Conservation (phyloP, 2,329 filamentous ascomycete genomes). For the Laburnicola sp. region DNA sequence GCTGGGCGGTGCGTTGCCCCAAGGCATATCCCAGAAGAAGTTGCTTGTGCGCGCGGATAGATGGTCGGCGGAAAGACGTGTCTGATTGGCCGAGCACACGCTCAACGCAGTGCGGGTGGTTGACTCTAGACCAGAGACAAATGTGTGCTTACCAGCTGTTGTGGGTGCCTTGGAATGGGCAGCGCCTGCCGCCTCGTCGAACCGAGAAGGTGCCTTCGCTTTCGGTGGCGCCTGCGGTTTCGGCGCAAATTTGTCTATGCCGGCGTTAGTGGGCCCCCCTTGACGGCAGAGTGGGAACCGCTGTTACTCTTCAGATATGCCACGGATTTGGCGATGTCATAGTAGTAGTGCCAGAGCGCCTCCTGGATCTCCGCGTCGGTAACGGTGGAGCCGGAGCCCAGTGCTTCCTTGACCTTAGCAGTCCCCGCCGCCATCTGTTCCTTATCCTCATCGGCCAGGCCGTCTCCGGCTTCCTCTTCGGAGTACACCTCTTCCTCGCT, state of each 20-base stretch:
- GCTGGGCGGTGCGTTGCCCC: constrained; percentile 71
- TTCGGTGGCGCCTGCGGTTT: constrained; percentile 35
- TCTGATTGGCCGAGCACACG: background rate
- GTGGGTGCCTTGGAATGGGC: constrained; percentile 46
- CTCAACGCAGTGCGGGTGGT: constrained; percentile 7
- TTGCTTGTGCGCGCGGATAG: constrained; percentile 6
- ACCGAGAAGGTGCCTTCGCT: constrained; percentile 48
- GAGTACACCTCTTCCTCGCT: constrained; percentile 49
- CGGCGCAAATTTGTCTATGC: constrained; percentile 32
- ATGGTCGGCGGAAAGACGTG: background rate
- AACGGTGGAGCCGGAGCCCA: constrained; percentile 67
- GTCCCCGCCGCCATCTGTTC: constrained; percentile 67
- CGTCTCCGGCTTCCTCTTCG: constrained; percentile 36
- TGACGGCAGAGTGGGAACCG: background rate
- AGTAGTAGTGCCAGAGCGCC: constrained; percentile 93
- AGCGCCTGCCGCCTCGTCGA: constrained; percentile 50
- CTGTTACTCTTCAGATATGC: constrained; percentile 71
- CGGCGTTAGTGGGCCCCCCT: background rate
- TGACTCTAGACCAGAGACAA: constrained; percentile 19
- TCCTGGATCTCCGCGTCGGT: constrained; percentile 79
- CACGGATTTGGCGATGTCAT: constrained; percentile 84
- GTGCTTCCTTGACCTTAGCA: constrained; percentile 63
- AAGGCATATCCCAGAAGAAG: constrained; percentile 84
- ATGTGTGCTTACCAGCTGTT: constrained; percentile 51
- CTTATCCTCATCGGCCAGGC: constrained; percentile 38